A percentile compares a stretch with the other conserved stretches of the same genome.
phyloP scores from a whole-genome alignment of 495 filamentous ascomycete genomes.

The Neurospora sp. region DNA sequence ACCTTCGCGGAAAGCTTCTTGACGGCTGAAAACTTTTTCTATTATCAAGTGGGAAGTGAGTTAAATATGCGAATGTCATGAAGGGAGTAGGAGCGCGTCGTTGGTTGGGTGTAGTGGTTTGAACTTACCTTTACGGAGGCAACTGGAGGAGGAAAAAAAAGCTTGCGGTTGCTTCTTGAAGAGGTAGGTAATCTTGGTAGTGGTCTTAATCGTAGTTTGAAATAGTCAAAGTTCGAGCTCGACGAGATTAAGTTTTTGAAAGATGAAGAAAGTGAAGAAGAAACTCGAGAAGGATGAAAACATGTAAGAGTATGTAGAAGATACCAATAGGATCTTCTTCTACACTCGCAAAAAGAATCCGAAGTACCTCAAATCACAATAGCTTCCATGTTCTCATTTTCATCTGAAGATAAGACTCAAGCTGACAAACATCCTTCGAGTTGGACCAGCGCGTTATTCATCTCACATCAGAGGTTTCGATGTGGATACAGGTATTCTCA shows the following conservation, averaged over 20 bases:
- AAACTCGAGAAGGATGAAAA: neutral
- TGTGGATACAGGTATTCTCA: neutral
- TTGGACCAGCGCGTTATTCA: neutral
- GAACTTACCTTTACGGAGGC: neutral
- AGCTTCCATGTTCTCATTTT: neutral
- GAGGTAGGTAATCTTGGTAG: neutral
- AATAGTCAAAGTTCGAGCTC: too few species aligned
- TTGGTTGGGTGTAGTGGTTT: neutral
- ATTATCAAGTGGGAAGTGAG: neutral
- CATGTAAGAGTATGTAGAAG: neutral
- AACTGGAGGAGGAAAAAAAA: neutral
- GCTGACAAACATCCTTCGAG: neutral
- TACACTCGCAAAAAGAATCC: neutral
- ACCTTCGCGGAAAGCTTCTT: neutral
- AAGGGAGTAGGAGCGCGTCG: neutral
- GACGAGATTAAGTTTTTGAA: neutral
- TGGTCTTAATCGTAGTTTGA: neutral
- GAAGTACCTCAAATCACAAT: neutral
- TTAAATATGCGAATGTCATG: neutral
- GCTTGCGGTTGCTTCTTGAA: neutral
- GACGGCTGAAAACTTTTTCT: neutral
- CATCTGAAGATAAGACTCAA: neutral
- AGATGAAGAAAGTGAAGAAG: neutral
- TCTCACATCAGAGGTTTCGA: neutral
- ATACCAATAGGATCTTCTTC: neutral